Evolutionary conservation across 306 rosid species (phyloP), one percentile per base, ranked within the genome.

Genomic region (Lathyrus sativus): DNA sequence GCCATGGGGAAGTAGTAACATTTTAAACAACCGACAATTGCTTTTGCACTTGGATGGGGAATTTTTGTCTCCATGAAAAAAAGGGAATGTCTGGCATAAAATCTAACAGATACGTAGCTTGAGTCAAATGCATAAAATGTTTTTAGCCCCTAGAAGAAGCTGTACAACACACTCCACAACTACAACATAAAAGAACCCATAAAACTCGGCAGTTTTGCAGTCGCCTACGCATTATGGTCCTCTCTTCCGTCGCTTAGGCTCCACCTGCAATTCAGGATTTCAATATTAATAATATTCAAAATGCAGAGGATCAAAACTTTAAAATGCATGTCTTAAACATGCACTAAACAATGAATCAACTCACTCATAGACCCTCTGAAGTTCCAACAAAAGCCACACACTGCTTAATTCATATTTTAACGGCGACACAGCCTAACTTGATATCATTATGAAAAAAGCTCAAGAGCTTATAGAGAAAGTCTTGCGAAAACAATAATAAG

Each of bases 171-270:
- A 70, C 76, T 64, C 74, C 41, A 41, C 41, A 68, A 44, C 65
- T 60, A 67, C 38, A 37, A n/a, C 1, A 68, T 14, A 48, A 35
- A 62, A 54, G 5, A 7, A 7, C 11, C 56, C 28, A 50, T 35
- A 42, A 65, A 55, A 74, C 50, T 38, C 68, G 49, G 60, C 65
- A 62, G 70, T 49, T 33, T 65, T 7, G 31, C 57, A 24, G 39
- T 35, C 39, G 9, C 2, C 39, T 35, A 35, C 9, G 2, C 39
- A 35, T 11, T 46, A 62, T 42, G 70, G 75, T 74, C 70, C 12
- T 74, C 76, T 79, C 60, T 74, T 74, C 11, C 83, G 59, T 4
- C 83, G 58, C 76, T 79, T 79, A 2, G 76, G 73, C 65, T 69
- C 76, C 65, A 57, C 83, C 83, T 79, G 79, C 53, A 66, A 42